Base-by-base conservation (phyloP, 2,329 filamentous ascomycete genomes). In the Colletotrichum endophyticum region DNA sequence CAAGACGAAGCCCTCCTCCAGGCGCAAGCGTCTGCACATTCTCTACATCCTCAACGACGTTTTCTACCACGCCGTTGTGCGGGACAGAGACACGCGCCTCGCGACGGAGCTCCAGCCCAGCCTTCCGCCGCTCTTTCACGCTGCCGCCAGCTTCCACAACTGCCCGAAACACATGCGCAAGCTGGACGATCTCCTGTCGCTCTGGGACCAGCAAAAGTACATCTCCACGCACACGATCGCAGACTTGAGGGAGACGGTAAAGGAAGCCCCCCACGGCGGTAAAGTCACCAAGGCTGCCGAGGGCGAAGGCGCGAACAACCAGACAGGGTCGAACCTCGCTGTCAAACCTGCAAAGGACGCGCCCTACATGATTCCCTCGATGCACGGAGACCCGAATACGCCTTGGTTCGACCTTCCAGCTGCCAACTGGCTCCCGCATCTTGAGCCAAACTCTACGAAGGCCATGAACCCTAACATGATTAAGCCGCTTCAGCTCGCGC, bases 401-500 rank as follows among this genome's bases (percentile, higher is more conserved):
- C 92, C 94, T 0, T 98, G 94, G 91, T 94, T 96, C 84, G 95
- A 98, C 78, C 87, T 98, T 1, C 95, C 95, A 0, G 95, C 95
- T 2, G 94, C 92, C 3, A 96, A 95, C 79, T 93, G 96, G 88
- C 90, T 98, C 63, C 94, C 94, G 6, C 93, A 94, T 72, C 92
- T 98, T 76, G 91, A 94, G 53, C 94, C 94, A 6, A 94, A 96
- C 81, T 95, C 94, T 1, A 92, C 92, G 11, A 89, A 91, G 66
- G 92, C 95, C 8, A 95, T 98, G 86, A 92, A 93, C 59, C 90
- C 94, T 0, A 88, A 92, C 9, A 89, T 92, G 79, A 91, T 96
- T 78, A 93, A 92, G 78, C 94, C 95, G 6, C 86, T 97, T 39
- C 92, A 94, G 72, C 91, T 98, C 70, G 86, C 89, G 3, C 86